phyloP scores from a whole-genome alignment of 1,284 basidiomycete genomes.

The Thecaphora thlaspeos region DNA sequence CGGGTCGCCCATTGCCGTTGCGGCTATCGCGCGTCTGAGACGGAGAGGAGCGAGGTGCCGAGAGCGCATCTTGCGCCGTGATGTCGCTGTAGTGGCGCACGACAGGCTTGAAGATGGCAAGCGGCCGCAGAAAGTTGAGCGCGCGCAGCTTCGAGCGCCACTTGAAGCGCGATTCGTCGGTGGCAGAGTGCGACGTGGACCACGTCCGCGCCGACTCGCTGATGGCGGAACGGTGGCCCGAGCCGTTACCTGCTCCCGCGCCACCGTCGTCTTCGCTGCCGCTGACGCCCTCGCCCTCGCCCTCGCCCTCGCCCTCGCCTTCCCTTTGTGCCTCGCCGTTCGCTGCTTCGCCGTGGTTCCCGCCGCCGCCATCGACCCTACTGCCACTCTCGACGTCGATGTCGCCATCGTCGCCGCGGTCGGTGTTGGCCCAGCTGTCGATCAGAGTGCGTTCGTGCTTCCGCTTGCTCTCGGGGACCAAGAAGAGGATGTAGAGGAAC shows the following conservation, averaged over 20 bases:
- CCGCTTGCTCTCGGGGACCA: conserved; percentile 46
- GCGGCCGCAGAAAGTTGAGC: conserved; percentile 43
- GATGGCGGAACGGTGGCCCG: background rate
- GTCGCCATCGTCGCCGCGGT: conserved; percentile 1
- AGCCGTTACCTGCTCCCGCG: too few species aligned
- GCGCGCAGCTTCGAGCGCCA: conserved; percentile 28
- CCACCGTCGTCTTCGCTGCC: conserved; percentile 3
- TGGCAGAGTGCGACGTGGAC: conserved; percentile 20
- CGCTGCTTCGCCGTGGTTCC: too few species aligned
- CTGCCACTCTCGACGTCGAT: background rate
- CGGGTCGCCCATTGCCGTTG: too few species aligned
- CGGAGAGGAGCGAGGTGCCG: conserved; percentile 15
- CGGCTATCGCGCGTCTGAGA: too few species aligned
- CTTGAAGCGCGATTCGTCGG: conserved; percentile 21
- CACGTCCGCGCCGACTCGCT: conserved; percentile 21
- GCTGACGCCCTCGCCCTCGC: conserved; percentile 1
- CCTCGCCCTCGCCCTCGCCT: background rate
- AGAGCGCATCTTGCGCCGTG: conserved; percentile 18
- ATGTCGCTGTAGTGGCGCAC: conserved; percentile 18
- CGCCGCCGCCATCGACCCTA: conserved; percentile 6
- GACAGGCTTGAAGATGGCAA: conserved; percentile 38
- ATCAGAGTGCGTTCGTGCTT: conserved; percentile 35
- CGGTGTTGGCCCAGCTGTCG: conserved; percentile 33
- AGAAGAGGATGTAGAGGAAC: conserved; percentile 32
- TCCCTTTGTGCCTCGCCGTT: too few species aligned